Conservation (phyloP, 75 land plant genomes). For the Chamaecyparis obtusa region DNA sequence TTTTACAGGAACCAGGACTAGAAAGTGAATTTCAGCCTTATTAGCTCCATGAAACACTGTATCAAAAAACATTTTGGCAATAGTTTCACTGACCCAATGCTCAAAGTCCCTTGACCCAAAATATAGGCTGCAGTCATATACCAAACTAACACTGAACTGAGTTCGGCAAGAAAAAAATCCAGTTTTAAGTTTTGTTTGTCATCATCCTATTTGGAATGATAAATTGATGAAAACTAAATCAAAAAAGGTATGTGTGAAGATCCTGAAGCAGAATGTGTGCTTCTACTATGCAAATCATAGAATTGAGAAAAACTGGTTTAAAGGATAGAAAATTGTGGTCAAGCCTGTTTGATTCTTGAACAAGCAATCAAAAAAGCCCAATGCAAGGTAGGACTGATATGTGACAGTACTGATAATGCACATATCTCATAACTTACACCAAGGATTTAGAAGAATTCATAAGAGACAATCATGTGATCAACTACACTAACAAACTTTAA, state of each 20-base stretch:
- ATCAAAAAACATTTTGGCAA: neutral
- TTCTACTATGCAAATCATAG: neutral
- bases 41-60: neutral
- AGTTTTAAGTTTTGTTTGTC: neutral
- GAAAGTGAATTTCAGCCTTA: neutral
- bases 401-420: neutral
- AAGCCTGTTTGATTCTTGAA: neutral
- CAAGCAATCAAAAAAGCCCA: neutral
- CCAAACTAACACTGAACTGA: neutral
- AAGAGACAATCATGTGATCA: neutral
- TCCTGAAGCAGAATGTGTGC: neutral
- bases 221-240: neutral
- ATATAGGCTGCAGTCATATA: neutral
- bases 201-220: neutral
- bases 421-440: neutral
- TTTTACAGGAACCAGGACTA: neutral
- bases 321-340: neutral
- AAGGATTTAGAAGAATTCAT: neutral
- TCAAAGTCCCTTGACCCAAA: neutral
- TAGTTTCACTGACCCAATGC: neutral
- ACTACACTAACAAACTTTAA: neutral
- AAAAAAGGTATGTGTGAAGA: neutral
- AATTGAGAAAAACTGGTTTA: neutral
- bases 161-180: neutral
- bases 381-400: neutral